phyloP scores from a whole-genome alignment of 2,329 filamentous ascomycete species.

The Colletotrichum noveboracense region DNA sequence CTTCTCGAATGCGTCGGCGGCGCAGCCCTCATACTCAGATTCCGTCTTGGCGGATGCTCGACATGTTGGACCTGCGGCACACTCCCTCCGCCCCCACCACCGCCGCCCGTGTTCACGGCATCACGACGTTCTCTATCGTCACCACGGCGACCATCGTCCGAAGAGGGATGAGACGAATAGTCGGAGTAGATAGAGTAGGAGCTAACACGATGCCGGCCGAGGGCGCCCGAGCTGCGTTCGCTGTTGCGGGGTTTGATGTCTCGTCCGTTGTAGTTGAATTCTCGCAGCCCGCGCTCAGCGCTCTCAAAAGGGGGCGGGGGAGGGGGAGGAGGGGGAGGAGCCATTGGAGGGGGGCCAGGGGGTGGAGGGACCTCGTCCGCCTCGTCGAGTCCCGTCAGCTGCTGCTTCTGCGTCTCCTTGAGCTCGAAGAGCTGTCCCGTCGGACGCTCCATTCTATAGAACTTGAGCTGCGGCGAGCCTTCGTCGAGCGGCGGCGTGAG shows the following conservation, averaged over 20 bases:
- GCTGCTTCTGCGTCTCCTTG: background rate
- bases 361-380: background rate
- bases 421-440: constrained; percentile 10
- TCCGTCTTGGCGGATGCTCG: background rate
- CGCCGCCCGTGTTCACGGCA: background rate
- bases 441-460: background rate
- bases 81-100: background rate
- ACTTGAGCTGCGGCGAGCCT: background rate
- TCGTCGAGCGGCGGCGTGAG: background rate
- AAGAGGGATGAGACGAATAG: constrained; percentile 9
- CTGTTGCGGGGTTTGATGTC: constrained; percentile 8
- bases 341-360: background rate
- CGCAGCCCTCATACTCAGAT: background rate
- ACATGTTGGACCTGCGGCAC: background rate
- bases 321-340: background rate
- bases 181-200: constrained; percentile 3
- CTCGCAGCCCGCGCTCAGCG: constrained; percentile 15
- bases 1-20: background rate
- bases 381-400: background rate
- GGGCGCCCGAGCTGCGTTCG: constrained; percentile 9
- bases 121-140: background rate
- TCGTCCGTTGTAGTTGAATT: constrained; percentile 20
- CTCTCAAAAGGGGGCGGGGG: background rate
- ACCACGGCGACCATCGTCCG: background rate
- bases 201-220: background rate